These are phyloP conservation scores for Ogataea hybrid DNA, from an alignment of 1,139 yeast genomes.

Conservation along the genomic window DNA sequence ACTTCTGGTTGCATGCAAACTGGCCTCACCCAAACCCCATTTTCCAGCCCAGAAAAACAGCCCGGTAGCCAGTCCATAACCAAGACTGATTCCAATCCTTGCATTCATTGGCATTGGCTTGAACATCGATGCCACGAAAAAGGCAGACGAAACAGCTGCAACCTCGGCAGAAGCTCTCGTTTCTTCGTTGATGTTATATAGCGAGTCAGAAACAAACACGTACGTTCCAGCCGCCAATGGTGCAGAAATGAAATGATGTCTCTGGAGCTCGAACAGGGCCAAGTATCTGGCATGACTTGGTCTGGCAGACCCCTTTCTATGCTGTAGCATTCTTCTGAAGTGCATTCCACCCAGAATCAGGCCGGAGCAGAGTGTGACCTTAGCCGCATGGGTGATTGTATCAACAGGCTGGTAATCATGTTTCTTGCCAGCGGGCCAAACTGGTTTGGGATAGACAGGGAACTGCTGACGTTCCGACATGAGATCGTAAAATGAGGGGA, in stretches of 20 bases:
- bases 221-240: constrained; percentile 33
- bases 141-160: constrained; percentile 47
- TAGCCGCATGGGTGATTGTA: constrained; percentile 41
- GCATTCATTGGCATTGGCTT: constrained; percentile 34
- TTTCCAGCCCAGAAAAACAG: constrained; percentile 46
- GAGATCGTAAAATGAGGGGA: constrained; percentile 8
- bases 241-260: constrained; percentile 31
- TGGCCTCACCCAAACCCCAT: constrained; percentile 26
- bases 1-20: constrained; percentile 23
- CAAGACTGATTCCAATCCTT: constrained; percentile 44
- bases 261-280: constrained; percentile 29
- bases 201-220: constrained; percentile 30
- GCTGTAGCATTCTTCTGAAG: constrained; percentile 33
- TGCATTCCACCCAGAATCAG: constrained; percentile 35
- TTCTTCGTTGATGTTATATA: constrained; percentile 31
- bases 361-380: constrained; percentile 39
- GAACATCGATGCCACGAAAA: constrained; percentile 37
- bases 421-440: constrained; percentile 20
- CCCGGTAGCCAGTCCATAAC: constrained; percentile 32
- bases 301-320: constrained; percentile 35
- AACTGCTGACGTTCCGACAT: constrained; percentile 2
- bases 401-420: constrained; percentile 39
- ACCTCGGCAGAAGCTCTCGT: constrained; percentile 42
- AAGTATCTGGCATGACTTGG: constrained; percentile 34
- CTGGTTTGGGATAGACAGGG: constrained; percentile 28